Percentiles rank a stretch among this genome's conserved stretches.
phyloP scores from a whole-genome alignment of 306 rosid genomes.

The Prunus fruticosa region DNA sequence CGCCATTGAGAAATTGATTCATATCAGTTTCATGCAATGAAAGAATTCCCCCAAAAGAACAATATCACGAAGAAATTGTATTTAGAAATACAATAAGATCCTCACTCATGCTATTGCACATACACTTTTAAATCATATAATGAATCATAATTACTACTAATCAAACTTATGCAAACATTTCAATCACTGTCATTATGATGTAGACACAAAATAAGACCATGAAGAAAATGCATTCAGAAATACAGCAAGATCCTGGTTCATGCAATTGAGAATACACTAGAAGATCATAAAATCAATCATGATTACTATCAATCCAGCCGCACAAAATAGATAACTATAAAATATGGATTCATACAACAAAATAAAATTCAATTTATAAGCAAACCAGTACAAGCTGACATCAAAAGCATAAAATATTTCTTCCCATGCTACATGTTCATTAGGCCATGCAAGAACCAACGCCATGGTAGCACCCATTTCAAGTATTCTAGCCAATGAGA shows the following conservation, averaged over 20 bases:
- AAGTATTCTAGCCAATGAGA: neutral
- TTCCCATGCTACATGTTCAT: neutral
- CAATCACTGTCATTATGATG: neutral
- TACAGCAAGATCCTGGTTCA: neutral
- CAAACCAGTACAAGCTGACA: neutral
- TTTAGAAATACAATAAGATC: neutral
- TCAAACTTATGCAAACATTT: neutral
- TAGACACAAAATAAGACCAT: neutral
- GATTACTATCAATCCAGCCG: neutral
- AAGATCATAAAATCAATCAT: neutral
- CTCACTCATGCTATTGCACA: neutral
- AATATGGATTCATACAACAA: neutral
- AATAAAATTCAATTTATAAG: neutral
- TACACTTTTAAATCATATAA: neutral
- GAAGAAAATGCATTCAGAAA: neutral
- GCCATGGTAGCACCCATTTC: neutral
- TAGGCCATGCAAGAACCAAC: neutral
- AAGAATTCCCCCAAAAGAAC: neutral
- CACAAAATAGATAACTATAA: neutral
- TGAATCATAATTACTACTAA: neutral
- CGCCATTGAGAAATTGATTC: neutral
- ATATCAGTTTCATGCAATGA: neutral
- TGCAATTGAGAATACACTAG: neutral
- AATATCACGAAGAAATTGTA: neutral
- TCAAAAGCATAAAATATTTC: neutral